phyloP scores from a whole-genome alignment of 2,329 filamentous ascomycete genomes.

The Penicillium sp. region DNA sequence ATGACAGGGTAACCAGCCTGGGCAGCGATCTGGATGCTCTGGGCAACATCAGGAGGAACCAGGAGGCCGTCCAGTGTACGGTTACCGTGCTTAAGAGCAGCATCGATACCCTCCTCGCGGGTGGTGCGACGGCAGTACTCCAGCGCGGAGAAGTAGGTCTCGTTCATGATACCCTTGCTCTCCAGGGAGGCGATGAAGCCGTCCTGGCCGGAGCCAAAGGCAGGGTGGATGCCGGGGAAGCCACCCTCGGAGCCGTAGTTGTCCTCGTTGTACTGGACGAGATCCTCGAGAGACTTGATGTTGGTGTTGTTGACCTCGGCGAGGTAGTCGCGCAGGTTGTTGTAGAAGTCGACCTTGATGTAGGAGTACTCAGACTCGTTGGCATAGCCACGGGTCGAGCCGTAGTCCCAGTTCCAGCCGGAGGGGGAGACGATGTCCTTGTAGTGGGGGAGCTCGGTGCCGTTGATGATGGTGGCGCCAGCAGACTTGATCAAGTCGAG shows the following conservation, averaged over 20 bases:
- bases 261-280: slow-evolving; percentile 67
- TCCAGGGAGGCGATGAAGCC: slow-evolving; percentile 68
- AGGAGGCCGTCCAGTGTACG: slow-evolving; percentile 66
- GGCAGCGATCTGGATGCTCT: slow-evolving; percentile 72
- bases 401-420: slow-evolving; percentile 79
- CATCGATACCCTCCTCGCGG: slow-evolving; percentile 72
- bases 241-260: slow-evolving; percentile 73
- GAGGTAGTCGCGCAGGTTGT: slow-evolving; percentile 69
- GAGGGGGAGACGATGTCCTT: slow-evolving; percentile 66
- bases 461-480: slow-evolving; percentile 72
- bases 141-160: slow-evolving; percentile 71
- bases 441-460: slow-evolving; percentile 70
- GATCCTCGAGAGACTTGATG: slow-evolving; percentile 66
- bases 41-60: slow-evolving; percentile 71
- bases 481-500: slow-evolving; percentile 62
- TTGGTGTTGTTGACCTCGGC: slow-evolving; percentile 66
- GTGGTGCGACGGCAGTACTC: slow-evolving; percentile 64
- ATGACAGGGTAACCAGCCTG: slow-evolving; percentile 78
- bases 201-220: slow-evolving; percentile 74
- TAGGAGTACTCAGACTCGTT: slow-evolving; percentile 78
- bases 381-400: slow-evolving; percentile 64
- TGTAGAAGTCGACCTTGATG: slow-evolving; percentile 68
- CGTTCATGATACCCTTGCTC: slow-evolving; percentile 65
- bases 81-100: slow-evolving; percentile 60
- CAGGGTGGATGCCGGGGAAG: slow-evolving; percentile 64